A percentile compares a stretch with the other conserved stretches of the same genome.
Conservation (phyloP, 441 rosid genomes). For the Euphorbia celastroides region DNA sequence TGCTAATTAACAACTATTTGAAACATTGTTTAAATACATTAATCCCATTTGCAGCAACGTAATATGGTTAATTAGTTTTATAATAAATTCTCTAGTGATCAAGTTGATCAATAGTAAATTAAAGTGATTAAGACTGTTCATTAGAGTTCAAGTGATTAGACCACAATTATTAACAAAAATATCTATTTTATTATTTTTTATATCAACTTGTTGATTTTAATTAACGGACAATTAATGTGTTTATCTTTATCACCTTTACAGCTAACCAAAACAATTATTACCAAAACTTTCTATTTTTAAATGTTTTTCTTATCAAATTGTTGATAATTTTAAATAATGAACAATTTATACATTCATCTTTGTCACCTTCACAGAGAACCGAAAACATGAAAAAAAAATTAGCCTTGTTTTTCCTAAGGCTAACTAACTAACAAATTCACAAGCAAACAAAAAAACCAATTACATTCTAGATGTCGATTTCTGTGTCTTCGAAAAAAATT, state of each 20-base stretch:
- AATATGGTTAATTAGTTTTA: background rate
- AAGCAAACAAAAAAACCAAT: background rate
- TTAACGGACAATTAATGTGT: no score
- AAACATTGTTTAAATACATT: background rate
- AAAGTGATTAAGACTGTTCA: background rate
- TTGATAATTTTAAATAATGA: no score
- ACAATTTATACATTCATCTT: background rate
- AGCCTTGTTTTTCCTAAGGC: background rate
- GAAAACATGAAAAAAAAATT: background rate
- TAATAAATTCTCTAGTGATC: background rate
- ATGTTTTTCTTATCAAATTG: no score
- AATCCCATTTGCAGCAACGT: background rate
- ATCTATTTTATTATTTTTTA: background rate
- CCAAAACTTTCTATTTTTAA: no score
- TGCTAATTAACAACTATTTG: no score
- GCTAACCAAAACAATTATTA: no score
- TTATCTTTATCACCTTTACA: no score
- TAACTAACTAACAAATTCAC: background rate
- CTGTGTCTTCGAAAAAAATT: no score
- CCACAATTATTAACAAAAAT: conserved; percentile 15
- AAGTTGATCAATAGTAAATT: background rate
- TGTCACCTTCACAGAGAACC: conserved; percentile 17
- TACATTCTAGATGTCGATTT: no score
- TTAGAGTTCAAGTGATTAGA: background rate
- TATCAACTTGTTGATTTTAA: background rate